Base-by-base conservation (phyloP, 164 flowering plant genomes). In the Sextonia rubra region DNA sequence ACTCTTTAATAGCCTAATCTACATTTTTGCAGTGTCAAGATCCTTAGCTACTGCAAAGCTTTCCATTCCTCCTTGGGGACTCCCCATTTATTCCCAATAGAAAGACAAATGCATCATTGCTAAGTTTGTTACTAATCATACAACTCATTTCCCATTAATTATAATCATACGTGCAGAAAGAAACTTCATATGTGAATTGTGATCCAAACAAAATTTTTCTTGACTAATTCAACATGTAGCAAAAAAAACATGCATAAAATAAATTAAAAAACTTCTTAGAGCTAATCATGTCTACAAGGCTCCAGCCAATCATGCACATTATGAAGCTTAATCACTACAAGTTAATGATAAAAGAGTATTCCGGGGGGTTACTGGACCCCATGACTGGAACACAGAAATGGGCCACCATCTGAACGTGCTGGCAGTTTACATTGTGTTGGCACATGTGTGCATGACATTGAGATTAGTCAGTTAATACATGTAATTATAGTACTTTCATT, bases 21-120 rank as follows among this genome's bases (percentile, higher is more conserved):
- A 70, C 24, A 12, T 17, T 61, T 61, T 12, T 61, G 22, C 56
- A 47, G 64, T 63, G 22, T 3, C 18, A 37, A 24, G 58, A 72
- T 63, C 23, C 65, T 22, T 48, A 18, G 32, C 25, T 2, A 17
- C 49, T 11, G 56, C 60, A 56, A 62, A 32, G 61, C 67, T 61
- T 71, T 71, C 47, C 73, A 12, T 17, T 15, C n/a, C 22, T 32
- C 67, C 65, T 61, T 71, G 22, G 23, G 73, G 67, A 71, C 67
- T 58, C 60, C 62, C 47, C 44, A 44, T 71, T 61, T 49, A 71
- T 37, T 37, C 73, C 67, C 30, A 69, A 48, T n/a, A 61, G 64
- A 60, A 27, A 17, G 14, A 23, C 0, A 71, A 17, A 8, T 37
- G 44, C 26, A 66, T 4, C 63, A 24, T 55, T 69, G 4, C 71